A percentile compares a stretch with the other conserved stretches of the same genome.
Evolutionary conservation across 225 moss, liverwort and hornwort species (phyloP).

Genomic region (Polytrichum formosum): DNA sequence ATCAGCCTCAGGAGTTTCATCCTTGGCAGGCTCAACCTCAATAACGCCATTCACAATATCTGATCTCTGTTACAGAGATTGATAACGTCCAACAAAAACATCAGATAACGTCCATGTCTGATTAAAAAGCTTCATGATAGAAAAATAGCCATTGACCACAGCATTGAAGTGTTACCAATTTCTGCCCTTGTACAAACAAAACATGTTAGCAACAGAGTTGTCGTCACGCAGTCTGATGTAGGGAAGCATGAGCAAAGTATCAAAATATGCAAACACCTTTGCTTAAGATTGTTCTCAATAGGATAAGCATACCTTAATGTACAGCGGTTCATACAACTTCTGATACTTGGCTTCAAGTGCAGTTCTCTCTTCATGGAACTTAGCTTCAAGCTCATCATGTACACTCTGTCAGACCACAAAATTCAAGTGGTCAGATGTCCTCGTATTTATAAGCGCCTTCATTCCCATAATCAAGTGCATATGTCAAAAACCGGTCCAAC

Average conservation of each 20-base stretch:
- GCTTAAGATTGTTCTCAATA: not conserved
- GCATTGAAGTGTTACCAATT: too few species aligned
- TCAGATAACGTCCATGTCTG: not conserved
- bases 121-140: not conserved
- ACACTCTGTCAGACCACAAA: conserved; percentile 35
- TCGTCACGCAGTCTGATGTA: too few species aligned
- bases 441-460: not conserved
- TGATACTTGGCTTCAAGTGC: conserved; percentile 91
- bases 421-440: not conserved
- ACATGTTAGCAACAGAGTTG: too few species aligned
- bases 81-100: not conserved
- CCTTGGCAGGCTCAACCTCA: conserved; percentile 68
- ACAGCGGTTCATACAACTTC: conserved; percentile 88
- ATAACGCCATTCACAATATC: conserved; percentile 79
- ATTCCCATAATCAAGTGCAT: too few species aligned
- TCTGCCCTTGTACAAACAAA: too few species aligned
- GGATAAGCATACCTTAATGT: conserved; percentile 44
- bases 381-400: conserved; percentile 82
- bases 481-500: too few species aligned
- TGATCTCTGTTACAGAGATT: conserved; percentile 46
- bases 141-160: too few species aligned
- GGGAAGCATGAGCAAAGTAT: too few species aligned
- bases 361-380: conserved; percentile 83
- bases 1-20: conserved; percentile 37
- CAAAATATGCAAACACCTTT: not conserved